Conservation (phyloP, 208 protist species). For the Trypanosoma lewisi region DNA sequence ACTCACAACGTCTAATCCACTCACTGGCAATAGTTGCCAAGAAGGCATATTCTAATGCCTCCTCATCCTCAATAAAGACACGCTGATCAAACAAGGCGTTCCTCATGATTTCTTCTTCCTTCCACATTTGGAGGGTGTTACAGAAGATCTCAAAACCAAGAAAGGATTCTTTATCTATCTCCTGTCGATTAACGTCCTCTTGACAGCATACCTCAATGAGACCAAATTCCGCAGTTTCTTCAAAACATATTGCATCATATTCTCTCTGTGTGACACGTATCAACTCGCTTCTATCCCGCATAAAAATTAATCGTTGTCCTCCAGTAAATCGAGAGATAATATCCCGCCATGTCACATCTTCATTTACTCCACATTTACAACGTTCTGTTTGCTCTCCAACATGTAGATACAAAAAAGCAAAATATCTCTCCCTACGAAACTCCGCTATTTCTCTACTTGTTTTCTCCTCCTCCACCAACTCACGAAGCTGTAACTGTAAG, state of each 20-base stretch:
- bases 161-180: background rate
- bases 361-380: background rate
- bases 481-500: constrained; percentile 4
- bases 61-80: background rate
- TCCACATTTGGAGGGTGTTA: background rate
- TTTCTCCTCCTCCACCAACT: constrained; percentile 1
- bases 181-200: background rate
- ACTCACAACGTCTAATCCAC: constrained; percentile 1
- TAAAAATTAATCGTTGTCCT: background rate
- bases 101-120: background rate
- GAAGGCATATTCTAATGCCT: background rate
- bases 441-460: background rate
- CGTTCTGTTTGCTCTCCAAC: background rate
- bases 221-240: constrained; percentile 1
- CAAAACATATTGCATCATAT: background rate
- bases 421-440: background rate
- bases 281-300: background rate
- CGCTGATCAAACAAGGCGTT: background rate
- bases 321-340: background rate
- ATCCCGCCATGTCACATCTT: background rate
- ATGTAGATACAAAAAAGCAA: background rate
- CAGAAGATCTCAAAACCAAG: background rate
- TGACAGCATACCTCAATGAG: background rate
- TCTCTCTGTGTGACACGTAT: background rate
- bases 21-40: background rate